These are phyloP conservation scores for Teratosphaeria nubilosa DNA, from an alignment of 2,329 filamentous ascomycete species.

Conservation along the genomic window DNA sequence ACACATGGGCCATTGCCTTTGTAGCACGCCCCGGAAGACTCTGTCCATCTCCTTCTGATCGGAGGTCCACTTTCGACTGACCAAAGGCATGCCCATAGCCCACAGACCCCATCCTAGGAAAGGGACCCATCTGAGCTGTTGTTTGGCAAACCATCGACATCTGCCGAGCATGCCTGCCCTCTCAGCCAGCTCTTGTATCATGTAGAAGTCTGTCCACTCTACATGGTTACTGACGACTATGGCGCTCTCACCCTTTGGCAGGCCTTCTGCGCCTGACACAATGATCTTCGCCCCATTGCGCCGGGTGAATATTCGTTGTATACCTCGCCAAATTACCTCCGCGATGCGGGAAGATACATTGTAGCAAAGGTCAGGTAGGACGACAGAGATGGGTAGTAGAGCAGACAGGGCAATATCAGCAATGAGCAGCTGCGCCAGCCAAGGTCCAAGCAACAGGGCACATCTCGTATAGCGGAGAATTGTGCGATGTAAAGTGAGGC, in stretches of 20 bases:
- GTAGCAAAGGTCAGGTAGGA: constrained; percentile 42
- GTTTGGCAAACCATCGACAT: constrained; percentile 54
- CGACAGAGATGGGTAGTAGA: constrained; percentile 22
- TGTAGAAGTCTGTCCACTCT: constrained; percentile 54
- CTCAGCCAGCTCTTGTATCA: constrained; percentile 50
- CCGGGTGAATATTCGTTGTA: constrained; percentile 47
- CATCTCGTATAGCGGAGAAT: constrained; percentile 7
- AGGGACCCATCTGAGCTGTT: constrained; percentile 48
- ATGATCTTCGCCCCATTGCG: constrained; percentile 46
- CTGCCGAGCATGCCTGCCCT: constrained; percentile 49
- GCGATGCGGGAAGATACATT: constrained; percentile 46
- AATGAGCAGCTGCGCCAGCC: constrained; percentile 43
- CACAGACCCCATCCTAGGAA: constrained; percentile 55
- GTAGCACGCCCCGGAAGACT: constrained; percentile 46
- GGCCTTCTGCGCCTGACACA: constrained; percentile 39
- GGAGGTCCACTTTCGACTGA: constrained; percentile 49
- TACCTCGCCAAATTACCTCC: constrained; percentile 45
- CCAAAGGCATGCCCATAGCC: constrained; percentile 56
- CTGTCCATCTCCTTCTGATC: constrained; percentile 48
- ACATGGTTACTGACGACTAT: constrained; percentile 53
- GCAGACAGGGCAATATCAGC: constrained; percentile 39
- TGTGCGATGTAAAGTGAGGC: background rate
- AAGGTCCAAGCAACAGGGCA: constrained; percentile 32
- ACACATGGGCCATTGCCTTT: constrained; percentile 49
- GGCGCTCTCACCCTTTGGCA: constrained; percentile 47